Base-by-base conservation (phyloP, 345 rosid species). In the Gossypioides kirkii region DNA sequence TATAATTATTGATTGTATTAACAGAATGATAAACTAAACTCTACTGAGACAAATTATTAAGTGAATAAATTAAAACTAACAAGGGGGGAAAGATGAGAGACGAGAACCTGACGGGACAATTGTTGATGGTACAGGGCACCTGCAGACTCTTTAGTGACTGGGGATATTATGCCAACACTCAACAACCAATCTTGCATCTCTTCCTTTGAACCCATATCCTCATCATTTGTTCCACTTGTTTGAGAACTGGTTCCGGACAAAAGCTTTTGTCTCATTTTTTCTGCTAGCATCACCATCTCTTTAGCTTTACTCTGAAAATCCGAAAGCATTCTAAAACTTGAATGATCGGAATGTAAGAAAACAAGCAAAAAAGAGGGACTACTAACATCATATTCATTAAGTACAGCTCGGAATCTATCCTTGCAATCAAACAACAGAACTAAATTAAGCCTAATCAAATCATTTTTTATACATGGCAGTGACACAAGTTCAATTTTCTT, bases 91-190 rank as follows among this genome's bases (percentile, higher is more conserved):
- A 67, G 43, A 13, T 23, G 60, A 28, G 69, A 70, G 67, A 74
- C 49, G 56, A 65, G 75, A 80, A 95, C 99, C 99, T 91, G 99
- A 75, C 97, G 94, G 4, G 98, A 87, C 77, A 90, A 74, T 71
- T 92, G 97, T 79, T 92, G 98, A 74, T 92, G 96, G 73, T 95
- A 92, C 79, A 92, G 78, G 12, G 98, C 99, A 45, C 98, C 98
- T 0, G 99, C 99, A 71, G 98, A 88, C 74, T 90, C 99, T 73
- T 91, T 88, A 47, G 99, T 95, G 56, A 92, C 98, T 0, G 98
- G 99, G 26, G 99, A 92, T 78, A 91, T 81, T 80, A 92, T 92
- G 84, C 99, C 99, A 80, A 92, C 91, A 71, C 99, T 95, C 86
- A 92, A 78, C 86, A 95, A 79, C 94, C 91, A 91, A 60, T 92